Evolutionary conservation across 257 asterid species (phyloP), one percentile per base, ranked within the genome.

Genomic region (Leptodermis oblonga): DNA sequence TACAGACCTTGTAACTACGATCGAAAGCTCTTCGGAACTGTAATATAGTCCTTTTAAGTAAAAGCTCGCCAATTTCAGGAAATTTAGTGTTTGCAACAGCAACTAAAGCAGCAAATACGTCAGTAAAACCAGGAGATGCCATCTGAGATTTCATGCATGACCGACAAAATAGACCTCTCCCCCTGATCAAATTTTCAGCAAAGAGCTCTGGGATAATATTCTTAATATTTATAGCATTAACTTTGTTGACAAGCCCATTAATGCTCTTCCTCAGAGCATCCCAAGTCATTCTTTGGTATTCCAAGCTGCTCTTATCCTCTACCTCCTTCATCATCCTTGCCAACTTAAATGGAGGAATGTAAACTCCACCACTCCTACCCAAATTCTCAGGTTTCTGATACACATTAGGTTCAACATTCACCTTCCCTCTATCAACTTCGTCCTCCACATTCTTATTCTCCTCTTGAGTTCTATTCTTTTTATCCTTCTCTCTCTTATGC

Each of bases 121-220:
- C 94, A 0, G 98, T 92, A 76, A 92, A 90, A 7, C 89, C 86
- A 1, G 98, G 96, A 55, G 96, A 92, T 41, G 98, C 97, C 97
- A 92, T 90, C 52, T 92, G 98, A 70, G 98, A 92, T 83, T 92
- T 92, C 97, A 92, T 90, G 78, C 98, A 92, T 0, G 97, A 90
- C 22, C 94, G 84, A 55, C 98, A 92, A 45, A 92, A 92, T 9
- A 92, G 67, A 15, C 98, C 97, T 69, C 97, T 83, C 67, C 98
- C 98, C 10, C 98, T 75, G 22, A 92, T 90, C 66, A 92, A 79
- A 72, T 92, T 92, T 87, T 92, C 98, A 0, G 94, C 90, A 77
- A 90, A 90, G 77, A 92, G 71, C 81, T 92, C 98, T 0, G 97
- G 98, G 46, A 90, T 84, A 9, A 92, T 90, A 54, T 92, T 92